A percentile compares a stretch with the other conserved stretches of the same genome.
These are phyloP conservation scores for Solidago caesia DNA, from an alignment of 129 eudicot species.

Conservation along the genomic window DNA sequence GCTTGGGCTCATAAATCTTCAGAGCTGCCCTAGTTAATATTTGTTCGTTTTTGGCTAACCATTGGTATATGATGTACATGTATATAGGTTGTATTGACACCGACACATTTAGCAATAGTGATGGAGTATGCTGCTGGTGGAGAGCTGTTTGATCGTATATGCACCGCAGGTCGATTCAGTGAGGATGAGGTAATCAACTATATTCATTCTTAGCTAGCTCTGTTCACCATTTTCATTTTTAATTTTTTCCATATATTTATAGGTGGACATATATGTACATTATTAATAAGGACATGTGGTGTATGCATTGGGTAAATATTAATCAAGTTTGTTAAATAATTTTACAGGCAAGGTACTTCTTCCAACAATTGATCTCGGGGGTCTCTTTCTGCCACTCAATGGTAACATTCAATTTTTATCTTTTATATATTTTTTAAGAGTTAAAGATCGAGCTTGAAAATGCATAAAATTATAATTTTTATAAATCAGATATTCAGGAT, in stretches of 20 bases:
- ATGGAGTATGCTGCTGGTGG: conserved; percentile 99
- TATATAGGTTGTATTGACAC: conserved; percentile 69
- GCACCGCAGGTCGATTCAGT: conserved; percentile 80
- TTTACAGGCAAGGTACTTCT: conserved; percentile 75
- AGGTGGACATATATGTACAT: neutral
- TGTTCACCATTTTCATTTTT: neutral
- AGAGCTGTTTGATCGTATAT: conserved; percentile 80
- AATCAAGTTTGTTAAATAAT: neutral
- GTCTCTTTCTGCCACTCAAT: conserved; percentile 71
- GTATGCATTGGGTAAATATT: neutral
- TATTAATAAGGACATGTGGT: neutral
- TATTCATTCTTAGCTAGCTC: neutral
- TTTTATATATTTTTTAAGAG: no score
- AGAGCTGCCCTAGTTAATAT: neutral
- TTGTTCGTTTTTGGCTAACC: neutral
- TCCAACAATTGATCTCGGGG: conserved; percentile 78
- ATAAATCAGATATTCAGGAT: no score
- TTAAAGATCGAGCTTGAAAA: no score
- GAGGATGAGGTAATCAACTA: conserved; percentile 60
- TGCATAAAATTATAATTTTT: no score
- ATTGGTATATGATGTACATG: neutral
- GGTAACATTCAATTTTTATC: conserved; percentile 34
- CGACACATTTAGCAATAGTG: conserved; percentile 85
- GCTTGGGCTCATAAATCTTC: no score
- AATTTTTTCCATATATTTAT: neutral